These are phyloP conservation scores for Wickerhamiella alocasiicola DNA, from an alignment of 805 yeast species.

Conservation along the genomic window DNA sequence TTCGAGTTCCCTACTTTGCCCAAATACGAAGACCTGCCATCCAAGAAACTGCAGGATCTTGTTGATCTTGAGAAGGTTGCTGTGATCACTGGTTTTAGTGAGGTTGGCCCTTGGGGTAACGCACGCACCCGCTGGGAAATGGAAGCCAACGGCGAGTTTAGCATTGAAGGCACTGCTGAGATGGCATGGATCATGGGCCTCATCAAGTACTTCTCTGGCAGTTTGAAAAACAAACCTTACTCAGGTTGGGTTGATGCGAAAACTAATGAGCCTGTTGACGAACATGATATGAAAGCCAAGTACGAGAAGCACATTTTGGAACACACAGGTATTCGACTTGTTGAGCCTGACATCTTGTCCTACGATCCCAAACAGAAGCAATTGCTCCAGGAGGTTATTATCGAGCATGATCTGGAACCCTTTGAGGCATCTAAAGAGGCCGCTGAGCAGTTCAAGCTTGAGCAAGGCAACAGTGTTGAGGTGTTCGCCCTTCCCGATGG, in stretches of 20 bases:
- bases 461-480: conserved; percentile 91
- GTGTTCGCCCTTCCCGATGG: conserved; percentile 75
- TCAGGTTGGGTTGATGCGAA: conserved; percentile 97
- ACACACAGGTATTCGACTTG: conserved; percentile 92
- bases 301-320: conserved; percentile 81
- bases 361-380: conserved; percentile 92
- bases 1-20: conserved; percentile 86
- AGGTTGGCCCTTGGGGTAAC: conserved; percentile 99
- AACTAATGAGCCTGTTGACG: conserved; percentile 86
- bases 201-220: conserved; percentile 89
- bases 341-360: conserved; percentile 94
- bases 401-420: conserved; percentile 93
- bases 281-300: conserved; percentile 80
- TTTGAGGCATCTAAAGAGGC: conserved; percentile 92
- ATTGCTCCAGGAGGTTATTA: conserved; percentile 86
- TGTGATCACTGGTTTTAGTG: conserved; percentile 96
- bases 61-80: conserved; percentile 82
- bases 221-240: conserved; percentile 70
- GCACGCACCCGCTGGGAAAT: conserved; percentile 99
- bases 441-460: conserved; percentile 85
- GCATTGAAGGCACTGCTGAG: conserved; percentile 94
- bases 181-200: conserved; percentile 99
- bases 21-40: conserved; percentile 50
- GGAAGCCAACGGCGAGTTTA: conserved; percentile 91
- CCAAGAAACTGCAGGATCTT: conserved; percentile 67